Evolutionary conservation across 495 filamentous ascomycete genomes (phyloP).

Genomic region (Podospora pseudoanserina): DNA sequence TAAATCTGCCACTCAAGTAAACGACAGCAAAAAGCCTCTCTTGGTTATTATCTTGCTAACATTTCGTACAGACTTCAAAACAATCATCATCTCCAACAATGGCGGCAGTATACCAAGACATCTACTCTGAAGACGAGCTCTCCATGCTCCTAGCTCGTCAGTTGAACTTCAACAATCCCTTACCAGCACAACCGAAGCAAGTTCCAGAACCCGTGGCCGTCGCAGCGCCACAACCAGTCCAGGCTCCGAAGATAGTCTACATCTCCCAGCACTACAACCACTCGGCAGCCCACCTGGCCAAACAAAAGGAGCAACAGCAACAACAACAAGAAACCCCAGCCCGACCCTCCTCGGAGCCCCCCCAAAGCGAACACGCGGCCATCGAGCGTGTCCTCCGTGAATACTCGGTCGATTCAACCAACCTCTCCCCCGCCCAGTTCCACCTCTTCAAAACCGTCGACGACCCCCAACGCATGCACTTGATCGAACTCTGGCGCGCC

Average conservation of each 20-base stretch:
- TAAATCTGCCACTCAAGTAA: neutral
- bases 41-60: conserved; percentile 4
- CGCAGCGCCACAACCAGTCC: conserved; percentile 32
- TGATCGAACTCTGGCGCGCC: conserved; percentile 65
- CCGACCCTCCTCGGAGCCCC: conserved; percentile 49
- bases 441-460: conserved; percentile 60
- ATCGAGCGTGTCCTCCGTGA: conserved; percentile 38
- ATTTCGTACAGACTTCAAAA: conserved; percentile 4
- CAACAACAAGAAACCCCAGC: conserved; percentile 23
- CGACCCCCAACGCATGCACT: conserved; percentile 52
- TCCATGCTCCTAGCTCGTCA: conserved; percentile 63
- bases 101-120: conserved; percentile 38
- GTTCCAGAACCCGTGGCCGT: conserved; percentile 28
- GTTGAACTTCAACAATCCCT: conserved; percentile 46
- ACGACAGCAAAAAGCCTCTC: conserved; percentile 14
- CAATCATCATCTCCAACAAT: conserved; percentile 26
- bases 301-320: conserved; percentile 26
- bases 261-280: conserved; percentile 75
- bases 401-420: conserved; percentile 52
- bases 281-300: conserved; percentile 52
- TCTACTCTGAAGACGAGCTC: conserved; percentile 62
- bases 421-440: conserved; percentile 56
- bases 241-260: conserved; percentile 50
- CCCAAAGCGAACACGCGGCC: conserved; percentile 41
- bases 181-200: conserved; percentile 21